These are phyloP conservation scores for Monosporascus sp. DNA, from an alignment of 2,329 filamentous ascomycete genomes.

Conservation along the genomic window DNA sequence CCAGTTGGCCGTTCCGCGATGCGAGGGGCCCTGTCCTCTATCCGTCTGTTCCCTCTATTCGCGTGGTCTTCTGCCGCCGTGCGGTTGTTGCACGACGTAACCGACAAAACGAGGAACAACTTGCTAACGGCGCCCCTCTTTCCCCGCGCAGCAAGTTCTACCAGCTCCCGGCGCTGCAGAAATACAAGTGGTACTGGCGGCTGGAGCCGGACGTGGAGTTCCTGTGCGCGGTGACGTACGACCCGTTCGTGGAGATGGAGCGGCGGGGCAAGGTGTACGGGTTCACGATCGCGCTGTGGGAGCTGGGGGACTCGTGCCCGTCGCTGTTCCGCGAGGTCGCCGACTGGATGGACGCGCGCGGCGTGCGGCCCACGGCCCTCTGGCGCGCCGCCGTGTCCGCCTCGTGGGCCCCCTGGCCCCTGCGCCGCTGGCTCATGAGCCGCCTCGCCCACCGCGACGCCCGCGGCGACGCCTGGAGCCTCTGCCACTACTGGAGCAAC, in stretches of 20 bases:
- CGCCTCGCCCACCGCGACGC: conserved; percentile 33
- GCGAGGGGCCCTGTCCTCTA: background rate
- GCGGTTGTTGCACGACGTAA: too few relatives aligned
- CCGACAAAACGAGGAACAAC: background rate
- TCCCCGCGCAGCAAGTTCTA: conserved; percentile 33
- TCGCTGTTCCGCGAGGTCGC: conserved; percentile 35
- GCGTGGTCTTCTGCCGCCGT: too few relatives aligned
- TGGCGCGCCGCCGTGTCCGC: conserved; percentile 37
- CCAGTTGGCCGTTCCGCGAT: background rate
- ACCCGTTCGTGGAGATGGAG: conserved; percentile 42
- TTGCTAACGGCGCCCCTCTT: background rate
- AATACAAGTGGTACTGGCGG: conserved; percentile 44
- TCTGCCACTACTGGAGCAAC: conserved; percentile 44
- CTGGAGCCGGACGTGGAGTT: conserved; percentile 41
- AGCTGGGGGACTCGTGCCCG: conserved; percentile 37
- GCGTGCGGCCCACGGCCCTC: conserved; percentile 29
- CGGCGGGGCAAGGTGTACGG: conserved; percentile 38
- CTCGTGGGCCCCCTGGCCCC: conserved; percentile 37
- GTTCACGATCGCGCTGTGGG: conserved; percentile 39
- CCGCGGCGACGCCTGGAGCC: conserved; percentile 36
- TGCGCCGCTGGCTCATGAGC: conserved; percentile 30
- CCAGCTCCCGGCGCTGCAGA: conserved; percentile 33
- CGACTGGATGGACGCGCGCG: conserved; percentile 35
- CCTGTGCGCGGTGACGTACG: conserved; percentile 41
- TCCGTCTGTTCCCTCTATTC: too few relatives aligned